Percentiles rank a stretch among this genome's conserved stretches.
Conservation (phyloP, 2,329 filamentous ascomycete genomes). For the Xylaria polymorpha region DNA sequence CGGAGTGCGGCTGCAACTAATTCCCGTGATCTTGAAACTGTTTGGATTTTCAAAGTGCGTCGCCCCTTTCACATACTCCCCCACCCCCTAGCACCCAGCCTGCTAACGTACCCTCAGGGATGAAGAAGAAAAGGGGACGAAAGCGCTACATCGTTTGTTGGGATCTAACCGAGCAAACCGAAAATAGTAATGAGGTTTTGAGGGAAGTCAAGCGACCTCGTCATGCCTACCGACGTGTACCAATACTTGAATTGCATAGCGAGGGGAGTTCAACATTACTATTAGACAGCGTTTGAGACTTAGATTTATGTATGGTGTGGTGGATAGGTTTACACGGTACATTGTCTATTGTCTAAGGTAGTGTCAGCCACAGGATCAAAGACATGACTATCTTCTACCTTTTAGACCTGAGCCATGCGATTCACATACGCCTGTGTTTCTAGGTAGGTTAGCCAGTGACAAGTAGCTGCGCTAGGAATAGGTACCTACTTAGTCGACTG, state of each 20-base stretch:
- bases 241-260: constrained; percentile 42
- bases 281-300: constrained; percentile 12
- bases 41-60: constrained; percentile 80
- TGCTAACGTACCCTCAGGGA: constrained; percentile 50
- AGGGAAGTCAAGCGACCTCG: neutral
- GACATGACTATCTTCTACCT: neutral
- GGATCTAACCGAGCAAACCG: constrained; percentile 38
- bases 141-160: constrained; percentile 69
- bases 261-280: constrained; percentile 32
- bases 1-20: constrained; percentile 78
- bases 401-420: neutral
- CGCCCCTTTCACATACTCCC: neutral
- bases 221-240: constrained; percentile 23
- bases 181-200: constrained; percentile 36
- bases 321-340: neutral
- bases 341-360: neutral
- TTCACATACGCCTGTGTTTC: neutral
- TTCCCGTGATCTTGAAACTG: constrained; percentile 81
- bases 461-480: neutral
- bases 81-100: constrained; percentile 33
- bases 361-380: neutral
- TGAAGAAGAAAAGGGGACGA: constrained; percentile 89
- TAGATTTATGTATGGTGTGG: constrained; percentile 6
- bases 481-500: no score
- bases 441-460: neutral